Percentiles rank a stretch among this genome's conserved stretches.
phyloP scores from a whole-genome alignment of 2,329 filamentous ascomycete genomes.

The Leptographium wingfieldii region DNA sequence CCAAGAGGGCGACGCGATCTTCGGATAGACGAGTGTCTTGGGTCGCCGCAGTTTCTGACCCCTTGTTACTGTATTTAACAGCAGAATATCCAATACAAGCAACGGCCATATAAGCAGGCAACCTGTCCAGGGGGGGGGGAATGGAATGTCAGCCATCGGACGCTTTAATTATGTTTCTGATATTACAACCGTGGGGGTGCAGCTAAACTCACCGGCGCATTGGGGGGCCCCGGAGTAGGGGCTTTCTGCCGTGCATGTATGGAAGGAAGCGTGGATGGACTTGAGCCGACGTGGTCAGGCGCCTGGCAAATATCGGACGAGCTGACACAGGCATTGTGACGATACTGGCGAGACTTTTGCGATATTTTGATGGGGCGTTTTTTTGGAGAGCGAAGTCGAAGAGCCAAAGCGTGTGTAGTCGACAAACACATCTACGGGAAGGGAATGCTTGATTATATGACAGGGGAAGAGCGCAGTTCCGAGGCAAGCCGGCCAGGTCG shows the following conservation, averaged over 20 bases:
- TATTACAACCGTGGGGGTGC: background rate
- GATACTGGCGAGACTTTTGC: background rate
- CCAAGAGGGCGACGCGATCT: constrained; percentile 12
- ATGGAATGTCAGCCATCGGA: background rate
- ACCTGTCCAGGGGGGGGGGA: background rate
- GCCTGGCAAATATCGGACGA: background rate
- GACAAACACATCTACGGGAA: background rate
- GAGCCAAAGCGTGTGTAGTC: background rate
- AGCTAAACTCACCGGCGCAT: constrained; percentile 5
- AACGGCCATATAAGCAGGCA: constrained; percentile 4
- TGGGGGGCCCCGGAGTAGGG: background rate
- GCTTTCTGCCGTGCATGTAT: constrained; percentile 15
- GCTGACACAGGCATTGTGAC: constrained; percentile 2
- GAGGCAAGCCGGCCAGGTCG: background rate
- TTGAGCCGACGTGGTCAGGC: constrained; percentile 15
- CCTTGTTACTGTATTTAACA: background rate
- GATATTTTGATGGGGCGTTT: background rate
- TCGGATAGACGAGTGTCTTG: background rate
- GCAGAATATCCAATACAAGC: constrained; percentile 8
- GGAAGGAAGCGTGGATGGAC: constrained; percentile 21
- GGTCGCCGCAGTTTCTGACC: background rate
- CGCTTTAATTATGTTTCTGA: no score
- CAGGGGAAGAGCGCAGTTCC: background rate
- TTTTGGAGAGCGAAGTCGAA: background rate
- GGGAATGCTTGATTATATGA: background rate